Percentiles rank a stretch among this genome's conserved stretches.
Evolutionary conservation across 2,329 filamentous ascomycete genomes (phyloP).

Genomic region (Fusarium continuum): DNA sequence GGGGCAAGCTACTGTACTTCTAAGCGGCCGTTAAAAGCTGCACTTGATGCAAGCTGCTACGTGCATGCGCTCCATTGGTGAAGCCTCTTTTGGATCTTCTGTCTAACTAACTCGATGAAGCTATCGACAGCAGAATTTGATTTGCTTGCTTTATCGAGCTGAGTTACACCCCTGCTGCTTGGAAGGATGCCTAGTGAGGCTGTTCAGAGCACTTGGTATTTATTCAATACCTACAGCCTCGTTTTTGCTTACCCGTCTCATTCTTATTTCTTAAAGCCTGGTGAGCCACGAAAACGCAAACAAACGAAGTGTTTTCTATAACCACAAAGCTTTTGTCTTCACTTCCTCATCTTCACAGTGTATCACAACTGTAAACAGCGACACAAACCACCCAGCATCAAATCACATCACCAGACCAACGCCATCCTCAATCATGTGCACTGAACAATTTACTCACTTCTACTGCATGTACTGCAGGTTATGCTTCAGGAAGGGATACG

Average conservation of each 20-base stretch:
- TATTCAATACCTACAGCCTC: not conserved
- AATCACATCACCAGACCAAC: not conserved
- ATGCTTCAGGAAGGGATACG: conserved; percentile 11
- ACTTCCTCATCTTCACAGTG: too few species aligned
- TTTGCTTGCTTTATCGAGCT: not conserved
- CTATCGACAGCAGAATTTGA: not conserved
- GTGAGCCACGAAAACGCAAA: not conserved
- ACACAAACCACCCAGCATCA: not conserved
- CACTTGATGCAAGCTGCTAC: not conserved
- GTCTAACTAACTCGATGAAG: not conserved
- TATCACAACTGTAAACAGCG: not conserved
- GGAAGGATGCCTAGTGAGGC: conserved; percentile 3
- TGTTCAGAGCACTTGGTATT: not conserved
- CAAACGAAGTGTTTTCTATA: not conserved
- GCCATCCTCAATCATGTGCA: conserved; percentile 6
- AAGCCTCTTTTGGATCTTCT: conserved; percentile 13
- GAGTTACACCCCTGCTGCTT: conserved; percentile 10
- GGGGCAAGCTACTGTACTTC: too few species aligned
- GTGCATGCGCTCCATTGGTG: conserved; percentile 1
- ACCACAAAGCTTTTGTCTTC: not conserved
- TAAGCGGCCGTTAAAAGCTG: too few species aligned
- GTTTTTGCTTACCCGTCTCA: not conserved
- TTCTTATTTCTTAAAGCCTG: not conserved
- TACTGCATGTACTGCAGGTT: conserved; percentile 10
- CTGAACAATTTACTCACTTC: conserved; percentile 9